A percentile compares a stretch with the other conserved stretches of the same genome.
phyloP scores from a whole-genome alignment of 75 land plant genomes.

The Gnetum montanum region DNA sequence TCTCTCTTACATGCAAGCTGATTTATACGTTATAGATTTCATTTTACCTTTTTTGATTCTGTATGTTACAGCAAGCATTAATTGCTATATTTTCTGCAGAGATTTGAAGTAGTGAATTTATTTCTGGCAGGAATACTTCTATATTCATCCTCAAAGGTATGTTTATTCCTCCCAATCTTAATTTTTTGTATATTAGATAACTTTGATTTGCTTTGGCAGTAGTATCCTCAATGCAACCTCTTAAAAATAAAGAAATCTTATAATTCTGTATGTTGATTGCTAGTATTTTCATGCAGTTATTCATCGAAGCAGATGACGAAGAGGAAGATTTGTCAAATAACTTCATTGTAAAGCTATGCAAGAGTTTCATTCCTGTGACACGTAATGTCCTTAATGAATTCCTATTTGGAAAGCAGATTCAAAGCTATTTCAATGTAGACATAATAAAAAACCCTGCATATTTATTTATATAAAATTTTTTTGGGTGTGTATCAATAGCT shows the following conservation, averaged over 20 bases:
- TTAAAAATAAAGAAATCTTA: background rate
- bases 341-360: constrained; percentile 85
- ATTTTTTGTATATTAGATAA: background rate
- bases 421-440: too few relatives aligned
- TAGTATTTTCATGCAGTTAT: constrained; percentile 40
- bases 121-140: constrained; percentile 77
- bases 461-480: too few relatives aligned
- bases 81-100: constrained; percentile 31
- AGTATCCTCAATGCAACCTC: background rate
- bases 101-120: constrained; percentile 89
- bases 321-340: constrained; percentile 78
- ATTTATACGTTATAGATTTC: background rate
- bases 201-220: background rate
- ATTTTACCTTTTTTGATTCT: background rate
- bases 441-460: too few relatives aligned
- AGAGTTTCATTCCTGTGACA: constrained; percentile 81
- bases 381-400: constrained; percentile 40
- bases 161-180: background rate
- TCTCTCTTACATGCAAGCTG: background rate
- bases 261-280: background rate
- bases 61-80: background rate
- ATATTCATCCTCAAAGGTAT: constrained; percentile 86
- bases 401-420: too few relatives aligned
- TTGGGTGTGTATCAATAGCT: too few relatives aligned
- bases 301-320: constrained; percentile 51